Base-by-base conservation (phyloP, 1,284 basidiomycete species). In the Malassezia arunalokei region DNA sequence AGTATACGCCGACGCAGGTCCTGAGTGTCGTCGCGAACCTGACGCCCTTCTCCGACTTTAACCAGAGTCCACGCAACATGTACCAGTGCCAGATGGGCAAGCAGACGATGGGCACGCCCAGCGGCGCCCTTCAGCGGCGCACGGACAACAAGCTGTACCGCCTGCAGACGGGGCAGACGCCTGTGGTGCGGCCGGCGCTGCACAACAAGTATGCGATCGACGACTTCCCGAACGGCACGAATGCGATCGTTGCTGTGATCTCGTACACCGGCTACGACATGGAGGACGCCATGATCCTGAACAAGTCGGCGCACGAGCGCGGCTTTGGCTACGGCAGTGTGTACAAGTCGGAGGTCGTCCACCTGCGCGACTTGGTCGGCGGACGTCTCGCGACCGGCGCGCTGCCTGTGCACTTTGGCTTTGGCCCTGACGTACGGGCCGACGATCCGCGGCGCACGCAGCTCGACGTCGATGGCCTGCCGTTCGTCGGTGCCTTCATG, bases 221-320 rank as follows among this genome's bases (percentile, higher is more conserved):
- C 75, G 83, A 87, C 46, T 98, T 91, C 79, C 94, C 94, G 1
- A 98, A 94, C 71, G 94, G 92, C 14, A 95, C 87, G 40, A 99
- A 99, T 74, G 94, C 94, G 14, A 80, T 99, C 53, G 94, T 99
- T 47, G 94, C 94, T 20, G 94, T 99, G 72, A 96, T 99, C 64
- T 98, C 94, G 0, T 99, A 99, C 75, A 99, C 94, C 0, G 94
- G 94, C 6, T 99, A 99, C 76, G 94, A 99, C 74, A 99, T 99
- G 94, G 94, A 99, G 77, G 94, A 99, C 68, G 94, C 94, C 58
- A 99, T 99, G 94, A 98, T 99, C 64, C 77, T 99, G 48, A 99
- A 99, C 77, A 98, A 98, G 77, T 96, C 90, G 4, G 86, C 89
- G 3, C 90, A 98, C 73, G 94, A 99, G 76, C 84, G 94, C 40